Conservation (phyloP, 306 rosid genomes). For the Trifolium dubium region DNA sequence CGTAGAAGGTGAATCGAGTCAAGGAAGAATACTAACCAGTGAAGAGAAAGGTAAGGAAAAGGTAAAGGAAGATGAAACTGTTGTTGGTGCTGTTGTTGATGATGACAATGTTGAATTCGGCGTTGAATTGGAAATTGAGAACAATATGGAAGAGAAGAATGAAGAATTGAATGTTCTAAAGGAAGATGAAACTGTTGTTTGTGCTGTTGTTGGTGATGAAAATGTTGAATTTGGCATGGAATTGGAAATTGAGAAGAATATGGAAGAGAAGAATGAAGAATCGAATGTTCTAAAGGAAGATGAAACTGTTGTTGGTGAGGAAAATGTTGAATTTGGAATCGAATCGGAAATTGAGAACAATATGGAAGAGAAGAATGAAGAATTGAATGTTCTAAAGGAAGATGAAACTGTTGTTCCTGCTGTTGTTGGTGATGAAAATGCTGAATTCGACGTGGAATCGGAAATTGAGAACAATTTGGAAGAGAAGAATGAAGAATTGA, state of each 20-base stretch:
- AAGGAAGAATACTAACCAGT: slow-evolving; percentile 7
- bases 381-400: slow-evolving; percentile 1
- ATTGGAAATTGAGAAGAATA: background rate
- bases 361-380: slow-evolving; percentile 19
- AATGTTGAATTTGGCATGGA: background rate
- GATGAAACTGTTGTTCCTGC: background rate
- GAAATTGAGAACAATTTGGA: background rate
- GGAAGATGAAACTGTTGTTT: background rate
- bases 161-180: slow-evolving; percentile 24
- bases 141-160: slow-evolving; percentile 10
- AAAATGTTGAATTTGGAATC: background rate
- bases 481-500: slow-evolving; percentile 27
- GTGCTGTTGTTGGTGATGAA: background rate
- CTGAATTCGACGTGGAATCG: background rate
- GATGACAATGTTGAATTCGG: background rate
- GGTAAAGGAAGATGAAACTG: too few relatives aligned
- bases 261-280: slow-evolving; percentile 23
- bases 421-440: background rate
- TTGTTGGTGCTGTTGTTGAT: background rate
- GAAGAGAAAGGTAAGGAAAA: slow-evolving; percentile 42
- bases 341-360: slow-evolving; percentile 8
- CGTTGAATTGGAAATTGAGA: slow-evolving; percentile 1
- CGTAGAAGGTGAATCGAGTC: slow-evolving; percentile 11
- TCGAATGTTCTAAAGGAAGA: slow-evolving; percentile 5
- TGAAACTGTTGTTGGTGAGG: background rate